phyloP scores from a whole-genome alignment of 2,329 filamentous ascomycete species.

The Paraphoma sp. region DNA sequence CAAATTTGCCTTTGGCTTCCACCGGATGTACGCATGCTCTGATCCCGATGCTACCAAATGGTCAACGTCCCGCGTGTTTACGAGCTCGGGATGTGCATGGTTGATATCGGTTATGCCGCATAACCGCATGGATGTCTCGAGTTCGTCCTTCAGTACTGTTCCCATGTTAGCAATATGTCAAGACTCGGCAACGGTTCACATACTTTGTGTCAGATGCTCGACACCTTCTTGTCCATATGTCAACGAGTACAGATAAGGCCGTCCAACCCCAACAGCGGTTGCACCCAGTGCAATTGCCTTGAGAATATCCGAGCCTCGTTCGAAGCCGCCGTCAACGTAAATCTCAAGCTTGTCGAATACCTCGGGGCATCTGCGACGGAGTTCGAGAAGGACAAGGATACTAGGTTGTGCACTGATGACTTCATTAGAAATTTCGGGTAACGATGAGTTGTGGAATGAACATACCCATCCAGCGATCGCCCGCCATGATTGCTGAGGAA shows the following conservation, averaged over 20 bases:
- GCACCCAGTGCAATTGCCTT: constrained; percentile 72
- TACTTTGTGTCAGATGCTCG: constrained; percentile 10
- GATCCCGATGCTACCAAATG: constrained; percentile 15
- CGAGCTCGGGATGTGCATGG: constrained; percentile 63
- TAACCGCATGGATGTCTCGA: constrained; percentile 69
- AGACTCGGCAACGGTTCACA: background rate
- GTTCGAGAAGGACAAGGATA: constrained; percentile 58
- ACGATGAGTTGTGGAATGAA: background rate
- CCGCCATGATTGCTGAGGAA: constrained; percentile 58
- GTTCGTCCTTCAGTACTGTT: constrained; percentile 58
- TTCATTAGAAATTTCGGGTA: background rate
- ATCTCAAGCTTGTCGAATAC: constrained; percentile 67
- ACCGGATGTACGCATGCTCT: constrained; percentile 28
- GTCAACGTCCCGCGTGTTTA: constrained; percentile 54
- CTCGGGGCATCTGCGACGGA: constrained; percentile 66
- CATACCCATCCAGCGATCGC: constrained; percentile 49
- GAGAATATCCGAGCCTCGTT: constrained; percentile 69
- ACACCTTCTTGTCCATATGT: constrained; percentile 6
- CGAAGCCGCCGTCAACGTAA: constrained; percentile 68
- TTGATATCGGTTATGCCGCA: constrained; percentile 66
- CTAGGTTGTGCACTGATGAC: constrained; percentile 19
- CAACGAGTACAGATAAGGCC: constrained; percentile 62
- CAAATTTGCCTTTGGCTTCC: constrained; percentile 12
- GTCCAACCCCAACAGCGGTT: constrained; percentile 65
- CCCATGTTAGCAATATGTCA: background rate